Conservation (phyloP, 2,329 filamentous ascomycete genomes). For the Diaporthe humulicola region DNA sequence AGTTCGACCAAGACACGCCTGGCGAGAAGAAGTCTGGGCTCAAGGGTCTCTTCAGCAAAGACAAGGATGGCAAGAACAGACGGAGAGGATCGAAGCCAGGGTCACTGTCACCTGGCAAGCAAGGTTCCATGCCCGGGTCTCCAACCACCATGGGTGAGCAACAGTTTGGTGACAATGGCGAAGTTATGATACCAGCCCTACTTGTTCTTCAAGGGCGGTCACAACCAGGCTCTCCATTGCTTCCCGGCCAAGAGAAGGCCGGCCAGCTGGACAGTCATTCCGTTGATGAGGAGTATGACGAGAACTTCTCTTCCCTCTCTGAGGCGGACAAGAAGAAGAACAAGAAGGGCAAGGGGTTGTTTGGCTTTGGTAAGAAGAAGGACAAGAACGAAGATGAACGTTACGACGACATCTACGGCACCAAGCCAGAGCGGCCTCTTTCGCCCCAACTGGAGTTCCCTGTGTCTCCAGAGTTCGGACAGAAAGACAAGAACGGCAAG, state of each 20-base stretch:
- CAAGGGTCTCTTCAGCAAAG: background rate
- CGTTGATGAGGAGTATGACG: background rate
- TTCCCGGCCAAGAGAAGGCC: background rate
- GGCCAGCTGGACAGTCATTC: background rate
- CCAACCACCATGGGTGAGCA: background rate
- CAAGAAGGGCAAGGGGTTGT: constrained; percentile 15
- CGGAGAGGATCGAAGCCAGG: background rate
- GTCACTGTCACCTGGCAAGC: constrained; percentile 6
- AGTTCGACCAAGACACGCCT: background rate
- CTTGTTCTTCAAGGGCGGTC: background rate
- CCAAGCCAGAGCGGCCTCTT: background rate
- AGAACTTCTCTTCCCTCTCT: background rate
- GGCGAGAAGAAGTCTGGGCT: constrained; percentile 5
- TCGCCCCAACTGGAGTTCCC: background rate
- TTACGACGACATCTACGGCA: background rate
- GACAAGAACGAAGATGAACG: background rate
- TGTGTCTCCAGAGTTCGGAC: background rate
- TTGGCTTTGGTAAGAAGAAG: background rate
- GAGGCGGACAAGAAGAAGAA: constrained; percentile 4
- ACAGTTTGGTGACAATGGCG: background rate
- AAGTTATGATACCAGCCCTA: background rate
- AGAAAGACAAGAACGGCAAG: background rate
- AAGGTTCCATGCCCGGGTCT: background rate
- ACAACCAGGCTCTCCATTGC: constrained; percentile 1
- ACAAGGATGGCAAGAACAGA: constrained; percentile 2